Base-by-base conservation (phyloP, 2,329 filamentous ascomycete species). In the Elsinoe australis region DNA sequence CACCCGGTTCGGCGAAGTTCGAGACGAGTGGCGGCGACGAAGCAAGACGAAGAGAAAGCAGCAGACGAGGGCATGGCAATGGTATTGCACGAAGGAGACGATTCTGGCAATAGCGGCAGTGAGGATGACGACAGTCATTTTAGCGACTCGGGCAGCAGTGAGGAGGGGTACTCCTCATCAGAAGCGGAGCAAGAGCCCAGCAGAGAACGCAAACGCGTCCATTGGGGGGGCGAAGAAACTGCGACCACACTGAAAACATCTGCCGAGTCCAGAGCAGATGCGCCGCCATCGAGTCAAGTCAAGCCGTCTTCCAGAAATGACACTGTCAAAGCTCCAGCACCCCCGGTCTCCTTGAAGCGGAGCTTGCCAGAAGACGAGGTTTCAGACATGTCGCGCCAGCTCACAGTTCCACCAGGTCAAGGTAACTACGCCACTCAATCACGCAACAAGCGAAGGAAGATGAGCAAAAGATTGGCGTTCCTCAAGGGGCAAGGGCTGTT, bases 401-500 rank as follows among this genome's bases (percentile, higher is more conserved):
- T n/a, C n/a, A n/a, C n/a, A n/a, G n/a, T n/a, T n/a, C n/a, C 71
- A 42, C 74, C 76, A 34, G 70, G 71, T 3, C 47, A 69, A 51
- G 80, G 80, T 12, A 69, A 67, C 24, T 54, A 58, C 17, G 56
- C 60, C 14, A 84, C 80, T 0, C 71, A 71, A 44, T 64, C 64
- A 18, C 73, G 78, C 52, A 84, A 84, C 54, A 57, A 64, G 22
- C 70, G 80, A 31, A 70, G 71, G 32, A 72, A 71, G 49, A 63
- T 73, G 46, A 62, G 67, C 31, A 72, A 72, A 49, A 66, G 67
- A 49, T 63, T 83, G 8, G 63, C 65, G 3, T 67, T 69, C 49
- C 65, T 82, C 5, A 78, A 81, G 55, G 60, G 68, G 14, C 61
- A 70, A n/a, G 77, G 75, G 1, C 58, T 72, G 9, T 61, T 83